Base-by-base conservation (phyloP, 139 green algal genomes). In the Micractinium sp. region DNA sequence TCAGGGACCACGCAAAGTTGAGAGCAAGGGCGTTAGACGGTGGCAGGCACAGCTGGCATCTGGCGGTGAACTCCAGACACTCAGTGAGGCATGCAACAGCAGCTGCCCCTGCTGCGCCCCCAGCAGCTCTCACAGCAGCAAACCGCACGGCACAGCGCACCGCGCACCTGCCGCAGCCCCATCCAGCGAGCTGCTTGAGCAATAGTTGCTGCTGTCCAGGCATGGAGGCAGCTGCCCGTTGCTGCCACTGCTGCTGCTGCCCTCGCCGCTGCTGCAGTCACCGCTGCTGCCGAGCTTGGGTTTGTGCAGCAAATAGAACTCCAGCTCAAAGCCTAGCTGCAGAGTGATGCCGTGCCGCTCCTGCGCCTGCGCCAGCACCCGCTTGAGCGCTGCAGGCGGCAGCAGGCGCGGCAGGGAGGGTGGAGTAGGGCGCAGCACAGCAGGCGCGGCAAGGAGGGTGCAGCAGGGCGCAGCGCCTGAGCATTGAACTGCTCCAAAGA, bases 301-400 rank as follows among this genome's bases (percentile, higher is more conserved):
- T 15, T 67, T 67, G 23, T 90, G 87, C 35, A 95, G 69, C 73
- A 95, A 85, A 53, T 92, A 41, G 75, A 95, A 96, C 90, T 95
- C 94, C 4, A 90, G 61, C 90, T 96, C 93, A 33, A 47, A 74
- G 7, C 81, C 56, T 19, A 74, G 67, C 84, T 74, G 41, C 4
- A 93, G 14, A 15, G 36, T 74, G 3, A 94, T 25, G 71, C 84
- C 82, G 60, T 87, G 38, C 38, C 74, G 14, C 12, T 82, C 25
- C 29, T 90, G n/a, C 0, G 91, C 85, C 22, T 31, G 25, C 20
- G 18, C 69, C 5, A 94, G 86, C 39, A 87, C 85, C 12, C 66
- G 53, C 31, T 85, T 73, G 35, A 95, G 90, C 2, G 67, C 83
- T 87, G 83, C 67, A 19, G 23, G 7, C 7, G 35, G 76, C 35